phyloP scores from a whole-genome alignment of 179 eudicot genomes.

The Heliamphora pulchella region DNA sequence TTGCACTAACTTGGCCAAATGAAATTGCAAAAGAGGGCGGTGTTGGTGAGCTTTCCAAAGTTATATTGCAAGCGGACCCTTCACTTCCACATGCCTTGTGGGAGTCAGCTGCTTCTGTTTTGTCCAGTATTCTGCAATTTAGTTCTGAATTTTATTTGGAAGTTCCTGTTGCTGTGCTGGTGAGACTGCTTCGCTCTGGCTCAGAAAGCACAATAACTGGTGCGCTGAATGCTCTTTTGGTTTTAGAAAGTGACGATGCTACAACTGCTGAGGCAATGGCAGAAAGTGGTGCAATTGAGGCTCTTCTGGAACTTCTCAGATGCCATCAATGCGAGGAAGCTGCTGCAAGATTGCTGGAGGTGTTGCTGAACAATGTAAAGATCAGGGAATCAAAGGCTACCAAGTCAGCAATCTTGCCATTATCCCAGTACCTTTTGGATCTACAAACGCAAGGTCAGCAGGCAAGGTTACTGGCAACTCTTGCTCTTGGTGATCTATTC shows the following conservation, averaged over 20 bases:
- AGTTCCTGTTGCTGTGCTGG: conserved; percentile 91
- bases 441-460: conserved; percentile 98
- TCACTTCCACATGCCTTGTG: conserved; percentile 85
- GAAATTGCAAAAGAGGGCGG: conserved; percentile 97
- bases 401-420: conserved; percentile 70
- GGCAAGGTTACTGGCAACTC: conserved; percentile 79
- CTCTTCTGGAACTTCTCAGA: conserved; percentile 84
- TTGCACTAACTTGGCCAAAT: conserved; percentile 79
- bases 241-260: conserved; percentile 87
- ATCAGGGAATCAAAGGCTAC: conserved; percentile 83
- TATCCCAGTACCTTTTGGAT: conserved; percentile 93
- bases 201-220: conserved; percentile 75
- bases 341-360: conserved; percentile 90
- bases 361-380: conserved; percentile 77
- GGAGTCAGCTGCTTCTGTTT: conserved; percentile 91
- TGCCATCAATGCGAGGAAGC: conserved; percentile 89
- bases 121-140: conserved; percentile 81
- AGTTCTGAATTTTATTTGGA: conserved; percentile 94
- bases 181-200: conserved; percentile 83
- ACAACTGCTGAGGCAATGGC: conserved; percentile 95
- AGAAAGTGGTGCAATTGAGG: conserved; percentile 98
- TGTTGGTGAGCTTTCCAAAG: conserved; percentile 77
- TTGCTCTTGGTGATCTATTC: conserved; percentile 96
- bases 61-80: conserved; percentile 77
- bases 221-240: conserved; percentile 90